Evolutionary conservation across 2,329 filamentous ascomycete species (phyloP).

Genomic region (Cercospora brassicicola): DNA sequence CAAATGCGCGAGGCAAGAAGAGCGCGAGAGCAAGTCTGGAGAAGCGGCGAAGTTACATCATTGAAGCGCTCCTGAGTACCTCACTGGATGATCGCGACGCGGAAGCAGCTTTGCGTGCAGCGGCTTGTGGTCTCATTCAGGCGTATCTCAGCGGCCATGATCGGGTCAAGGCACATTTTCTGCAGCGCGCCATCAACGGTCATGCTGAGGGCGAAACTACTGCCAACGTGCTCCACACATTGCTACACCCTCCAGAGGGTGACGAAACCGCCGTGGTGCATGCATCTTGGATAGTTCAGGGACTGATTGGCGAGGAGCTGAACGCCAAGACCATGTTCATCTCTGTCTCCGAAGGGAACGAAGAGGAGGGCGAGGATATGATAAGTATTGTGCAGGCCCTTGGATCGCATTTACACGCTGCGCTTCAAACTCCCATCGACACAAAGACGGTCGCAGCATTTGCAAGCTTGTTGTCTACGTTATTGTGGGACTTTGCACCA

Average conservation of each 20-base stretch:
- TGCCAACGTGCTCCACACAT: constrained; percentile 76
- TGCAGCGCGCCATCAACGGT: constrained; percentile 84
- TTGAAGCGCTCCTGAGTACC: constrained; percentile 86
- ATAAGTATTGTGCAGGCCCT: constrained; percentile 90
- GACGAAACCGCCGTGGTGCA: constrained; percentile 92
- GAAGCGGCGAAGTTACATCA: constrained; percentile 68
- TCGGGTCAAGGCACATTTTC: constrained; percentile 80
- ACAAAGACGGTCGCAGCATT: constrained; percentile 79
- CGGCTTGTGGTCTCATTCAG: constrained; percentile 86
- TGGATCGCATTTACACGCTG: constrained; percentile 78
- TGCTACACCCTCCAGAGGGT: constrained; percentile 66
- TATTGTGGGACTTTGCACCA: constrained; percentile 89
- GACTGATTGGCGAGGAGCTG: constrained; percentile 76
- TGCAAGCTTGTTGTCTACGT: constrained; percentile 81
- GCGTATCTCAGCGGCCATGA: constrained; percentile 84
- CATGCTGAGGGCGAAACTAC: constrained; percentile 81
- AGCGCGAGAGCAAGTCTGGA: constrained; percentile 36
- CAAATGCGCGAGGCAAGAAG: constrained; percentile 28
- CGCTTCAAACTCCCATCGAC: constrained; percentile 68
- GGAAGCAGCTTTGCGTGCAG: constrained; percentile 76
- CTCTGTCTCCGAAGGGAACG: constrained; percentile 83
- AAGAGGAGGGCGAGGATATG: constrained; percentile 85
- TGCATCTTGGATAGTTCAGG: constrained; percentile 80
- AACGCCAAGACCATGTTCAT: constrained; percentile 78
- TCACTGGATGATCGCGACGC: constrained; percentile 66